phyloP scores from a whole-genome alignment of 2,329 filamentous ascomycete genomes.

The Fusarium sambucinum region DNA sequence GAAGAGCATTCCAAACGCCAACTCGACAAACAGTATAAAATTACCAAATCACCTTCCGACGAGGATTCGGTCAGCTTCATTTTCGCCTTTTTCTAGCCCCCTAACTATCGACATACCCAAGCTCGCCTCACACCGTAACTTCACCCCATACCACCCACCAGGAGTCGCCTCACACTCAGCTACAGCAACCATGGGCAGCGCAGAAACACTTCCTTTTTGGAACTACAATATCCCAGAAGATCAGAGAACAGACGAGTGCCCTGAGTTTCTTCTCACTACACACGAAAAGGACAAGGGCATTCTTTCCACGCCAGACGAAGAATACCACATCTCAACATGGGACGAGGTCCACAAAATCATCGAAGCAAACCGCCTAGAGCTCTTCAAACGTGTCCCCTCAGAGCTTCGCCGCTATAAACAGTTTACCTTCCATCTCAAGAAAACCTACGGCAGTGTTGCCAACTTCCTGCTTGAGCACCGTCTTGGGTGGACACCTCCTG shows the following conservation, averaged over 20 bases:
- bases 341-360: slow-evolving; percentile 73
- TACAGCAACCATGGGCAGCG: slow-evolving; percentile 53
- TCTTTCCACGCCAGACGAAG: slow-evolving; percentile 75
- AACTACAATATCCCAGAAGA: slow-evolving; percentile 79
- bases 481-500: slow-evolving; percentile 73
- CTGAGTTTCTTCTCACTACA: slow-evolving; percentile 74
- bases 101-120: not conserved
- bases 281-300: slow-evolving; percentile 76
- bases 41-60: not conserved
- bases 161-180: not conserved
- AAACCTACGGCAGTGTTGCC: slow-evolving; percentile 80
- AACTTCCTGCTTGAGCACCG: slow-evolving; percentile 79
- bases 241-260: slow-evolving; percentile 75
- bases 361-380: slow-evolving; percentile 74
- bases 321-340: slow-evolving; percentile 77
- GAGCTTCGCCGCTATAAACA: slow-evolving; percentile 82
- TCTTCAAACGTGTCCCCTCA: slow-evolving; percentile 81
- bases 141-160: not conserved
- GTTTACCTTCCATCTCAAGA: slow-evolving; percentile 73
- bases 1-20: not conserved
- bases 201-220: slow-evolving; percentile 74
- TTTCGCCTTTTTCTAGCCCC: not conserved
- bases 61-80: not conserved
- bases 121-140: slow-evolving; percentile 35
- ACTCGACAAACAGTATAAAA: not conserved